Percentiles rank a stretch among this genome's conserved stretches.
These are phyloP conservation scores for Cystoisospora suis DNA, from an alignment of 169 alveolate species.

Conservation along the genomic window DNA sequence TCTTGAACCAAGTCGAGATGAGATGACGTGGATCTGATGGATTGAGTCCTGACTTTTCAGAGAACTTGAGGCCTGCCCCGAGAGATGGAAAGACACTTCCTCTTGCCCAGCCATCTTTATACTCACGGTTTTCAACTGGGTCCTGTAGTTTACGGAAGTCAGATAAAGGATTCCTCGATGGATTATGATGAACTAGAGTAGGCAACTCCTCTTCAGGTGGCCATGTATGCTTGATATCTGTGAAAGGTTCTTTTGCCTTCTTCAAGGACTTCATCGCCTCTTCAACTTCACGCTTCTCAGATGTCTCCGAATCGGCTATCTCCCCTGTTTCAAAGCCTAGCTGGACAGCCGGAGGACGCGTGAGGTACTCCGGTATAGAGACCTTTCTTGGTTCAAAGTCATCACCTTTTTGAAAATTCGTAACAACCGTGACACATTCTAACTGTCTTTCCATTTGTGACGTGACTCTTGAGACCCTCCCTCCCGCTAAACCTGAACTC, in stretches of 20 bases:
- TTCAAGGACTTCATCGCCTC: background rate
- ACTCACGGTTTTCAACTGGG: background rate
- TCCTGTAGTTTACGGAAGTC: background rate
- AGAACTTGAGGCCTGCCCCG: background rate
- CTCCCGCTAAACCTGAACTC: background rate
- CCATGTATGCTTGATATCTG: background rate
- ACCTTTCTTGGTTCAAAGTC: background rate
- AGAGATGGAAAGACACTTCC: background rate
- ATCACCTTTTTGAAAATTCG: background rate
- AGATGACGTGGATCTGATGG: background rate
- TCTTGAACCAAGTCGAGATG: background rate
- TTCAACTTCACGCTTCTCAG: background rate
- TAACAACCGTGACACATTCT: background rate
- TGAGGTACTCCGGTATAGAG: background rate
- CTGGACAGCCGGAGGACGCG: background rate
- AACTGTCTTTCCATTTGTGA: conserved; percentile 1
- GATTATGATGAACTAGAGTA: background rate
- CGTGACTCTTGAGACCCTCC: background rate
- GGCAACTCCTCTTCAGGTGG: conserved; percentile 3
- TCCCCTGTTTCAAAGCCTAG: background rate
- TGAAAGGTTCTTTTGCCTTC: background rate
- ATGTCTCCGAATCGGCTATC: background rate
- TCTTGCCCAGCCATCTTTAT: conserved; percentile 8
- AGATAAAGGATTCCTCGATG: background rate
- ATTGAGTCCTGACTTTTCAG: background rate